Evolutionary conservation across 1,284 basidiomycete species (phyloP).

Genomic region (Malassezia psittaci): DNA sequence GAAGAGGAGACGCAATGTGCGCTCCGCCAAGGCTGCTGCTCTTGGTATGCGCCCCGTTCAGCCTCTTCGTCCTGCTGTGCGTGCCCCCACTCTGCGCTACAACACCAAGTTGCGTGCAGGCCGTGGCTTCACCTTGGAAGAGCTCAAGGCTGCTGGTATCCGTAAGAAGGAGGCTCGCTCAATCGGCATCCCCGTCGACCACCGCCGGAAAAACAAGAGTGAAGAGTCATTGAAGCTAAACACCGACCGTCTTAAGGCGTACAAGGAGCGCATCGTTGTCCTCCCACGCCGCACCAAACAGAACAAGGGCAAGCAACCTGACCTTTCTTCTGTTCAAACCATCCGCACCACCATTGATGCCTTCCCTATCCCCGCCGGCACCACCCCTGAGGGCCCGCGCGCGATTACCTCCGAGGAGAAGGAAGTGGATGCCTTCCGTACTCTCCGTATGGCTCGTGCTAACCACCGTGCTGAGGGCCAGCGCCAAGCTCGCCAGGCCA

Average conservation of each 20-base stretch:
- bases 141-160: conserved; percentile 94
- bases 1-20: conserved; percentile 84
- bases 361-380: conserved; percentile 57
- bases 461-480: conserved; percentile 74
- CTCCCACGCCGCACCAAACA: conserved; percentile 72
- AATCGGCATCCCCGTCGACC: conserved; percentile 91
- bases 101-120: conserved; percentile 96
- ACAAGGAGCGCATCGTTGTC: conserved; percentile 68
- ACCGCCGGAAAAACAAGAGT: conserved; percentile 89
- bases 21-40: conserved; percentile 78
- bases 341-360: conserved; percentile 55
- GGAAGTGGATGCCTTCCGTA: conserved; percentile 67
- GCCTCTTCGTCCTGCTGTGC: conserved; percentile 91
- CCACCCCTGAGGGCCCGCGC: conserved; percentile 68
- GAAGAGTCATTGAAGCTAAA: conserved; percentile 96
- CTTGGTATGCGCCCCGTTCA: conserved; percentile 86
- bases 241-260: conserved; percentile 85
- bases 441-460: conserved; percentile 78
- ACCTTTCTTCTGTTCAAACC: conserved; percentile 70
- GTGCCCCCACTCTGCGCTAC: conserved; percentile 93
- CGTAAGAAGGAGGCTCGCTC: conserved; percentile 85
- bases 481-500: conserved; percentile 59
- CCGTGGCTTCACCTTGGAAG: conserved; percentile 86
- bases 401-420: conserved; percentile 88
- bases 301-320: conserved; percentile 72